phyloP scores from a whole-genome alignment of 2,329 filamentous ascomycete genomes.

The Calycina herbarum region DNA sequence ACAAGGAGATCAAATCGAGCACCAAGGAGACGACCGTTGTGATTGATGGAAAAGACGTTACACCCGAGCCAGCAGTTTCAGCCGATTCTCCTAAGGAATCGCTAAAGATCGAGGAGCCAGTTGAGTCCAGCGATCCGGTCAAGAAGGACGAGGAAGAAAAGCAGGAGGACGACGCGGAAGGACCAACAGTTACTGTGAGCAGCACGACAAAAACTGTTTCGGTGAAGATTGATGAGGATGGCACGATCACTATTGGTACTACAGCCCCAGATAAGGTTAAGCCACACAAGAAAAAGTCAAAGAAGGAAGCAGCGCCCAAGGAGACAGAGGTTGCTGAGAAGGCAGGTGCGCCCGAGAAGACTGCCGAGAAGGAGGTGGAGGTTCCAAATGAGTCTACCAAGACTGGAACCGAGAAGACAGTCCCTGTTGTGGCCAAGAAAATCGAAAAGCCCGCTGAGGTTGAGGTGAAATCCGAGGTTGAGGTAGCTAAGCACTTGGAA shows the following conservation, averaged over 20 bases:
- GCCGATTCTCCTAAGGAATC: neutral
- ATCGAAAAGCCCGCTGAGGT: neutral
- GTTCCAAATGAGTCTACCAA: too few species aligned
- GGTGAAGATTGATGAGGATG: conserved; percentile 16
- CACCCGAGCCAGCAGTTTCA: neutral
- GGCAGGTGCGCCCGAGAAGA: too few species aligned
- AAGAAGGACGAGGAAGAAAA: conserved; percentile 1
- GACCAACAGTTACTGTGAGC: conserved; percentile 5
- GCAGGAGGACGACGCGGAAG: neutral
- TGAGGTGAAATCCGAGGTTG: neutral
- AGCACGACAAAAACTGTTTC: conserved; percentile 8
- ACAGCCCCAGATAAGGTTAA: neutral
- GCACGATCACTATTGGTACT: conserved; percentile 16
- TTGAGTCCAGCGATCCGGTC: neutral
- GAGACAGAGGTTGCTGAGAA: neutral
- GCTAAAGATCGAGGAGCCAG: neutral
- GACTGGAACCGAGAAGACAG: too few species aligned
- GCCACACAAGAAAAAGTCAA: neutral
- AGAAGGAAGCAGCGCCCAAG: neutral
- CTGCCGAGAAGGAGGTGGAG: neutral
- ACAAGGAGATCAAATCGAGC: conserved; percentile 7
- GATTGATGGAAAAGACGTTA: neutral
- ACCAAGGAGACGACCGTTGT: conserved; percentile 10
- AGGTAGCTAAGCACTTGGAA: neutral
- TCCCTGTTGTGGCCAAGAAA: neutral